A percentile compares a stretch with the other conserved stretches of the same genome.
phyloP scores from a whole-genome alignment of 1,139 yeast genomes.

The Yamadazyma jaroonii region DNA sequence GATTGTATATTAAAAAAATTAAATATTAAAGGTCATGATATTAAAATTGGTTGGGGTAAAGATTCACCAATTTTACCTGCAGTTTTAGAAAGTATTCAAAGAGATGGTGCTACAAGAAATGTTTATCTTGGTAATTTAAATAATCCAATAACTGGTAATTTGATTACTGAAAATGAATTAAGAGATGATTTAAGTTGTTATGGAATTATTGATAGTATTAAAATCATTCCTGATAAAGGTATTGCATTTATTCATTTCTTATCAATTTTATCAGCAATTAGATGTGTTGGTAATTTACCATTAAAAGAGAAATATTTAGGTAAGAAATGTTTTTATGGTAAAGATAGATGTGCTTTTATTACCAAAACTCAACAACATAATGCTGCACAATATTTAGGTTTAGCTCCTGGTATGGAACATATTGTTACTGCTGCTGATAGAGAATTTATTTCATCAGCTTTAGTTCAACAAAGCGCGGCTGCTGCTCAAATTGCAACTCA shows the following conservation, averaged over 20 bases:
- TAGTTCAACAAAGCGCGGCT: conserved; percentile 66
- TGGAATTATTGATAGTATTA: conserved; percentile 57
- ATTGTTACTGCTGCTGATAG: conserved; percentile 78
- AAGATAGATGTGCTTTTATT: conserved; percentile 68
- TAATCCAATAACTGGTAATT: conserved; percentile 41
- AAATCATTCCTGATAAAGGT: conserved; percentile 56
- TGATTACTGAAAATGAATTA: conserved; percentile 58
- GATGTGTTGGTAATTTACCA: conserved; percentile 58
- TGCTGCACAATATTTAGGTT: conserved; percentile 92
- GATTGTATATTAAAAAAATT: conserved; percentile 59
- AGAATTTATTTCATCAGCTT: conserved; percentile 56
- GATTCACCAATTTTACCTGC: conserved; percentile 65
- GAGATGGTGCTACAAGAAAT: conserved; percentile 89
- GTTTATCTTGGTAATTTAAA: conserved; percentile 79
- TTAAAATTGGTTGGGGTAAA: conserved; percentile 69
- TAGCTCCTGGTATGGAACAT: conserved; percentile 88
- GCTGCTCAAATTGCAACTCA: conserved; percentile 73
- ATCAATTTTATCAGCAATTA: conserved; percentile 54
- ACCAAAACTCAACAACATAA: conserved; percentile 96
- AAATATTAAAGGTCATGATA: conserved; percentile 55
- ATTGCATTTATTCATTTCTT: conserved; percentile 63
- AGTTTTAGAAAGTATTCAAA: conserved; percentile 70
- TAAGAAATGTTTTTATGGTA: conserved; percentile 58
- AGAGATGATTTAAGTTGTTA: conserved; percentile 47
- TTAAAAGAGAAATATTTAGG: conserved; percentile 53